A percentile compares a stretch with the other conserved stretches of the same genome.
Evolutionary conservation across 1,284 basidiomycete species (phyloP).

Genomic region (Apiotrichum sp.): DNA sequence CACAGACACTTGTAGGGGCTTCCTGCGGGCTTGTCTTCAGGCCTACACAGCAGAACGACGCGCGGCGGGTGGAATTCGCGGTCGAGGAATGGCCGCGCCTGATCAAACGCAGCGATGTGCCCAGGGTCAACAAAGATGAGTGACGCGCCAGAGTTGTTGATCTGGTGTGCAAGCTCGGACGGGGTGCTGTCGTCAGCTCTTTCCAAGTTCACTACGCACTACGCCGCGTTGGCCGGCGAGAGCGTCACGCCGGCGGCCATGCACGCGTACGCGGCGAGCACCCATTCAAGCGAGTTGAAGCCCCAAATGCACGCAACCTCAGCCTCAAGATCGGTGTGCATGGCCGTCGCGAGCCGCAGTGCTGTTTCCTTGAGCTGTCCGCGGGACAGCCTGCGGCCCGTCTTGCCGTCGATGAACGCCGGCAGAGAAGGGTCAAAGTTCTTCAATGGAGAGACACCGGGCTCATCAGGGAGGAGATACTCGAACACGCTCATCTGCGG

Average conservation of each 20-base stretch:
- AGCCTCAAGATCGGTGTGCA: too few relatives aligned
- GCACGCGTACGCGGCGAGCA: constrained; percentile 57
- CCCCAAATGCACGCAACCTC: constrained; percentile 30
- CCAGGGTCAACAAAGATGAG: constrained; percentile 49
- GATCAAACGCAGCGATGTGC: too few relatives aligned
- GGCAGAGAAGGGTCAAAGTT: neutral
- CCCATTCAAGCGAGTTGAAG: constrained; percentile 59
- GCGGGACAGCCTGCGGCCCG: neutral
- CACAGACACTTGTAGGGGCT: neutral
- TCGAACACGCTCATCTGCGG: neutral
- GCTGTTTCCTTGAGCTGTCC: neutral
- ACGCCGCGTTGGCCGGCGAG: constrained; percentile 39
- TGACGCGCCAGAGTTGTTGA: constrained; percentile 53
- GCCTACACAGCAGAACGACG: too few relatives aligned
- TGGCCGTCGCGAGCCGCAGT: too few relatives aligned
- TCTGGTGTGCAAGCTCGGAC: constrained; percentile 29
- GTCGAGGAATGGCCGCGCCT: too few relatives aligned
- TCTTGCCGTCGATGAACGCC: neutral
- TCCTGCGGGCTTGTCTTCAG: too few relatives aligned
- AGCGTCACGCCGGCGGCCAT: constrained; percentile 32
- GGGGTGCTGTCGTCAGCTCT: too few relatives aligned
- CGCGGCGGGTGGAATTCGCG: too few relatives aligned
- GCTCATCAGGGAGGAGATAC: neutral
- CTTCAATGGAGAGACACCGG: neutral
- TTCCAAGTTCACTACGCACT: neutral